Conservation (phyloP, 2,329 filamentous ascomycete genomes). For the Xylaria multiplex region DNA sequence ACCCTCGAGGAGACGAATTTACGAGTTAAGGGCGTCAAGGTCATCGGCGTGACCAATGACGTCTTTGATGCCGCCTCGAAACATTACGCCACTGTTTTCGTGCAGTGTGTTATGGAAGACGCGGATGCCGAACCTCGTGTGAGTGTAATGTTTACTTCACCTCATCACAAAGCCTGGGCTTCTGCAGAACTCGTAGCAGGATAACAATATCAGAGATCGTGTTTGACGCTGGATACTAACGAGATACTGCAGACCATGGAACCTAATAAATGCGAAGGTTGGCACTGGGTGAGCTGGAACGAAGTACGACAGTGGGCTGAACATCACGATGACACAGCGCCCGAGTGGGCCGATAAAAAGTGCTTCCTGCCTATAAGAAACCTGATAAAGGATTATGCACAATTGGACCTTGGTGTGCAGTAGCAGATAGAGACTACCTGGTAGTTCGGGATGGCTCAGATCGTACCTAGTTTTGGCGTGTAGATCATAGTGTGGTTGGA, state of each 20-base stretch:
- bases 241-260: conserved; percentile 53
- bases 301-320: conserved; percentile 52
- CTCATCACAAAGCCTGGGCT: not conserved
- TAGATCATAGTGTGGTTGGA: too few relatives aligned
- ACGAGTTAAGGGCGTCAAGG: conserved; percentile 59
- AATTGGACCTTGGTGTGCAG: conserved; percentile 19
- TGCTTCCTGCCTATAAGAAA: conserved; percentile 54
- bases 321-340: conserved; percentile 42
- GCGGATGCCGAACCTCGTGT: conserved; percentile 64
- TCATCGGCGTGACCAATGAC: conserved; percentile 73
- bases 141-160: conserved; percentile 40
- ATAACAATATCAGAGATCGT: not conserved
- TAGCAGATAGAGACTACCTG: not conserved
- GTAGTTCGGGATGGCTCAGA: too few relatives aligned
- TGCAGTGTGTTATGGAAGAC: conserved; percentile 63
- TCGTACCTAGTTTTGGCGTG: too few relatives aligned
- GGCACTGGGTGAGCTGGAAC: conserved; percentile 60
- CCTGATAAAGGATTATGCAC: conserved; percentile 38
- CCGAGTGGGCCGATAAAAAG: conserved; percentile 45
- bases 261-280: conserved; percentile 61
- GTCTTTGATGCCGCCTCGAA: conserved; percentile 67
- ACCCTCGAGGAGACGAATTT: conserved; percentile 76
- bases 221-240: conserved; percentile 9
- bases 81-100: conserved; percentile 81
- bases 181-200: not conserved